These are phyloP conservation scores for Lenzites betulinus DNA, from an alignment of 768 basidiomycete species.

Conservation along the genomic window DNA sequence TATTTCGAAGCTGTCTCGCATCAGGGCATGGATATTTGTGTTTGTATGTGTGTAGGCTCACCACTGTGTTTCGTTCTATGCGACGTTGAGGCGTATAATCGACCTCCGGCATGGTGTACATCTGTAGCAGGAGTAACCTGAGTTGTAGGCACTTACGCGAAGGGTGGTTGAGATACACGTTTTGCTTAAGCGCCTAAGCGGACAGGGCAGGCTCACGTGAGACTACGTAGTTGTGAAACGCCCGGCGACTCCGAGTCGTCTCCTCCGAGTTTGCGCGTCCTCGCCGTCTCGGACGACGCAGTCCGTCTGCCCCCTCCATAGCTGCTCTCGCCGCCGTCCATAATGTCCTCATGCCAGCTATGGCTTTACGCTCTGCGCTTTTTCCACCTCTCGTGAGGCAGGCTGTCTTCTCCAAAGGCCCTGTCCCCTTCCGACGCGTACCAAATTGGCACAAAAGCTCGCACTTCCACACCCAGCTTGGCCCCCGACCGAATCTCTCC, in stretches of 20 bases:
- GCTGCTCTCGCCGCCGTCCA: slow-evolving; percentile 7
- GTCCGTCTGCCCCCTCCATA: background rate
- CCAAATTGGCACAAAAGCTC: slow-evolving; percentile 23
- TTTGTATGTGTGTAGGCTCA: no score
- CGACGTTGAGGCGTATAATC: no score
- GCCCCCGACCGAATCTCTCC: slow-evolving; percentile 36
- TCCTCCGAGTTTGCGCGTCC: background rate
- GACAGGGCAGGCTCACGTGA: background rate
- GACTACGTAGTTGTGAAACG: slow-evolving; percentile 5
- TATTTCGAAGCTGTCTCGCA: no score
- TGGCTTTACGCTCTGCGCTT: slow-evolving; percentile 31
- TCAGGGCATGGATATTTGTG: no score
- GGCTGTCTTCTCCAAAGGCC: slow-evolving; percentile 22
- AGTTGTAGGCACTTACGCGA: no score
- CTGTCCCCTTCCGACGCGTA: slow-evolving; percentile 28
- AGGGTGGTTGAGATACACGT: no score
- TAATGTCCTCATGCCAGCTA: slow-evolving; percentile 22
- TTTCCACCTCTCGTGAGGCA: slow-evolving; percentile 32
- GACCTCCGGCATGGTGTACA: no score
- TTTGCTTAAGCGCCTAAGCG: no score
- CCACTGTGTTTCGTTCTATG: no score
- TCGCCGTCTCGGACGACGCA: slow-evolving; percentile 6
- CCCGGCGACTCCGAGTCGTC: background rate
- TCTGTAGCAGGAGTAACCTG: no score
- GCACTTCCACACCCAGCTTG: slow-evolving; percentile 33